A percentile compares a stretch with the other conserved stretches of the same genome.
Conservation (phyloP, 2,329 filamentous ascomycete species). For the Cucurbitaria berberidis region DNA sequence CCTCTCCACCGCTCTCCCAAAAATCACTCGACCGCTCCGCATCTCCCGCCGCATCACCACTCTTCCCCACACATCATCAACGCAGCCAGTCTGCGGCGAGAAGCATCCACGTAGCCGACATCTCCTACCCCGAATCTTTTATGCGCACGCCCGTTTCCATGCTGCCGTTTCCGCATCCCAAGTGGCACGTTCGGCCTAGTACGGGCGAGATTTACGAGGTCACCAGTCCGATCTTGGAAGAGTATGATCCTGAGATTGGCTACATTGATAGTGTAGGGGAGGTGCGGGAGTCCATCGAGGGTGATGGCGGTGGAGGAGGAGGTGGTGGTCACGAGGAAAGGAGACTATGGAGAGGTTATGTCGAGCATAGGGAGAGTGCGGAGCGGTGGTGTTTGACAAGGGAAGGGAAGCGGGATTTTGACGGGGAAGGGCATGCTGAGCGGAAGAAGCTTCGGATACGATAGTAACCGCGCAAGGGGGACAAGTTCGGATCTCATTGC, state of each 20-base stretch:
- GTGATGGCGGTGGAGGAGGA: neutral
- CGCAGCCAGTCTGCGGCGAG: conserved; percentile 1
- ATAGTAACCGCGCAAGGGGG: neutral
- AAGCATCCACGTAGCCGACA: conserved; percentile 3
- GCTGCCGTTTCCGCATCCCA: conserved; percentile 19
- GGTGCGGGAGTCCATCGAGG: conserved; percentile 15
- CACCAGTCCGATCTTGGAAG: conserved; percentile 15
- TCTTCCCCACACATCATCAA: neutral
- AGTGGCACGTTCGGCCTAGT: conserved; percentile 13
- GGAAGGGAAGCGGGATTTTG: conserved; percentile 2
- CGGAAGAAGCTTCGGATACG: neutral
- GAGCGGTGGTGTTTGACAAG: conserved; percentile 9
- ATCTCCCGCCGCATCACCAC: neutral
- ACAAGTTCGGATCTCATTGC: neutral
- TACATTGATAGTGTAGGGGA: conserved; percentile 7
- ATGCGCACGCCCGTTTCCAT: conserved; percentile 15
- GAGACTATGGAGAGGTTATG: conserved; percentile 9
- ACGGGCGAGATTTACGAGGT: conserved; percentile 12
- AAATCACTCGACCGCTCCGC: neutral
- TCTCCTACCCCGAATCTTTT: conserved; percentile 14
- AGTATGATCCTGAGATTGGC: conserved; percentile 8
- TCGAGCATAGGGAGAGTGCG: conserved; percentile 20
- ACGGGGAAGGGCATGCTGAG: neutral
- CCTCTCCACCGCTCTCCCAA: neutral
- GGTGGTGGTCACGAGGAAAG: neutral